Evolutionary conservation across 31 red algal genomes (phyloP).

Genomic region (Odonthalia washingtoniensis): DNA sequence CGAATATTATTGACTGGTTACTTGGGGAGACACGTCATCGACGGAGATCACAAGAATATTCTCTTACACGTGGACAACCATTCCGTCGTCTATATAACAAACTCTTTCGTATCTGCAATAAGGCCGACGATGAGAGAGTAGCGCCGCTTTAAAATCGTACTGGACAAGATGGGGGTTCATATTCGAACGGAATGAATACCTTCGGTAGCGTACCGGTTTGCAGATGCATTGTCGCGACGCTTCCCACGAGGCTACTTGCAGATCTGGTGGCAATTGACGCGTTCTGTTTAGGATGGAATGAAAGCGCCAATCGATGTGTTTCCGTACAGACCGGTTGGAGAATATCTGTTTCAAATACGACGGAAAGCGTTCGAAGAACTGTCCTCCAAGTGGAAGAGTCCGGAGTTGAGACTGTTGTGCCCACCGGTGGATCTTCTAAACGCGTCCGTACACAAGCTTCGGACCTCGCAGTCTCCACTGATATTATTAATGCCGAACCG

Average conservation of each 20-base stretch:
- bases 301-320: conserved; percentile 3
- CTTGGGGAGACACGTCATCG: not conserved
- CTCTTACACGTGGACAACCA: conserved; percentile 45
- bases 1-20: conserved; percentile 1
- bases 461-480: not conserved
- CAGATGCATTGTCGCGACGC: conserved; percentile 19
- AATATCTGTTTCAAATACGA: conserved; percentile 3
- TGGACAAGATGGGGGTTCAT: conserved; percentile 1
- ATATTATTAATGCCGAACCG: conserved; percentile 24
- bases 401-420: not conserved
- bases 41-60: not conserved
- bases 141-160: not conserved
- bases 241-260: conserved; percentile 22
- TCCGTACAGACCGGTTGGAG: conserved; percentile 11
- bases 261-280: conserved; percentile 11
- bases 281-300: conserved; percentile 29
- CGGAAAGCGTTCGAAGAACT: not conserved
- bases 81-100: conserved; percentile 18
- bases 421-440: conserved; percentile 26
- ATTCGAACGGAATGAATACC: conserved; percentile 28
- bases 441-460: not conserved
- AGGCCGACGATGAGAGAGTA: conserved; percentile 27
- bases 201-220: conserved; percentile 1
- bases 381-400: not conserved
- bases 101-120: conserved; percentile 12